Evolutionary conservation across 805 yeast genomes (phyloP).

Genomic region (Candida michaelii): DNA sequence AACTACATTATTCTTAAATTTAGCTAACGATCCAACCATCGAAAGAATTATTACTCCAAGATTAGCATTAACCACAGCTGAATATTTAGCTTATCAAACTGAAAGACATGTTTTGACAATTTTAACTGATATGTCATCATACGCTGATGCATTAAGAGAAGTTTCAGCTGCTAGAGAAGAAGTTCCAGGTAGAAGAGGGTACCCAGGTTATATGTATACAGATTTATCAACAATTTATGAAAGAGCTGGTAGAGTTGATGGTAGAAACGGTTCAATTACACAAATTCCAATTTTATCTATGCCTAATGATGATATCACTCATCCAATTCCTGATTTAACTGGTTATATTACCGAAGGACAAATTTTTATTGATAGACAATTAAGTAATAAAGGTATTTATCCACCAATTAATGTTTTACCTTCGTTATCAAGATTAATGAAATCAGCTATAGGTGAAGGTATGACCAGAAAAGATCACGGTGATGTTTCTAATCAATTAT

Average conservation of each 20-base stretch:
- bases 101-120: conserved; percentile 98
- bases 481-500: conserved; percentile 97
- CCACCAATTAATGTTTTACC: conserved; percentile 99
- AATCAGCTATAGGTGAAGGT: conserved; percentile 99
- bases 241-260: conserved; percentile 99
- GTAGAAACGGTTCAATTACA: conserved; percentile 98
- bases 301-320: conserved; percentile 99
- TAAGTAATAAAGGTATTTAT: conserved; percentile 93
- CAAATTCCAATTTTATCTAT: conserved; percentile 98
- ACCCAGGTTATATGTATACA: conserved; percentile 99
- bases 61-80: conserved; percentile 97
- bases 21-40: conserved; percentile 99
- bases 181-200: conserved; percentile 99
- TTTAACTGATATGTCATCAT: conserved; percentile 99
- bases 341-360: conserved; percentile 99
- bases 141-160: conserved; percentile 99
- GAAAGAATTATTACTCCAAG: conserved; percentile 99
- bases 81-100: conserved; percentile 97
- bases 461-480: conserved; percentile 99
- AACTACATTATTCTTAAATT: conserved; percentile 91
- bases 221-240: conserved; percentile 98
- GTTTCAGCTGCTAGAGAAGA: conserved; percentile 99
- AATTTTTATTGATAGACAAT: conserved; percentile 94
- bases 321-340: conserved; percentile 99
- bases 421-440: conserved; percentile 96